These are phyloP conservation scores for Knoxia roxburghii DNA, from an alignment of 257 asterid species.

Conservation along the genomic window DNA sequence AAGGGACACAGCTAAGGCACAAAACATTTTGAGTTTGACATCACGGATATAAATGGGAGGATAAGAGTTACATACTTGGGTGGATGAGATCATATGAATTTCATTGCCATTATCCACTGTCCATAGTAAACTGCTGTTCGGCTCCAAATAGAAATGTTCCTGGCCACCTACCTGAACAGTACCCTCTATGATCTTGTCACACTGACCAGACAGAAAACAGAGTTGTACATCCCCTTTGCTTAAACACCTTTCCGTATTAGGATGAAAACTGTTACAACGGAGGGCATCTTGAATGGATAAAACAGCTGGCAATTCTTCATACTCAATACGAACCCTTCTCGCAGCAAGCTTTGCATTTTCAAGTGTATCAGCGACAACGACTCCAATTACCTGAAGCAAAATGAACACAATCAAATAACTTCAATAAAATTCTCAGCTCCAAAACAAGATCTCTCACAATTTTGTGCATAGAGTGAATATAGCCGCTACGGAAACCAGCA, in stretches of 20 bases:
- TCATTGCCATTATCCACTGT: constrained; percentile 89
- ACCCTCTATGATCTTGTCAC: constrained; percentile 85
- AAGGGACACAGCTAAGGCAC: neutral
- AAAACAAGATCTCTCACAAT: neutral
- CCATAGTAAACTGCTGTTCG: constrained; percentile 81
- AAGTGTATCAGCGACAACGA: constrained; percentile 92
- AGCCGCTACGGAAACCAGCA: neutral
- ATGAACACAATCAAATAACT: constrained; percentile 4
- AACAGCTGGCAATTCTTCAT: constrained; percentile 82
- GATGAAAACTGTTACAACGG: constrained; percentile 64
- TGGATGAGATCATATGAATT: constrained; percentile 92
- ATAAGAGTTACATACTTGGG: constrained; percentile 50
- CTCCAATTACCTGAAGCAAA: constrained; percentile 72
- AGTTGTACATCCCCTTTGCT: constrained; percentile 59
- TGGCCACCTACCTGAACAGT: constrained; percentile 87
- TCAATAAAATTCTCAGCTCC: constrained; percentile 3
- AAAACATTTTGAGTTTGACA: too few relatives aligned
- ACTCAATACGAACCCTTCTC: constrained; percentile 65
- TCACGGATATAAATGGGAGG: neutral
- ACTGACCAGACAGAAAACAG: constrained; percentile 65
- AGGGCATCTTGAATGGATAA: constrained; percentile 83
- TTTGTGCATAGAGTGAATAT: constrained; percentile 1
- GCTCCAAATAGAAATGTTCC: constrained; percentile 98
- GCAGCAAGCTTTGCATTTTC: constrained; percentile 91
- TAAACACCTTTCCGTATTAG: constrained; percentile 60